phyloP scores from a whole-genome alignment of 495 filamentous ascomycete genomes.

The Mytilinidion resinicola region DNA sequence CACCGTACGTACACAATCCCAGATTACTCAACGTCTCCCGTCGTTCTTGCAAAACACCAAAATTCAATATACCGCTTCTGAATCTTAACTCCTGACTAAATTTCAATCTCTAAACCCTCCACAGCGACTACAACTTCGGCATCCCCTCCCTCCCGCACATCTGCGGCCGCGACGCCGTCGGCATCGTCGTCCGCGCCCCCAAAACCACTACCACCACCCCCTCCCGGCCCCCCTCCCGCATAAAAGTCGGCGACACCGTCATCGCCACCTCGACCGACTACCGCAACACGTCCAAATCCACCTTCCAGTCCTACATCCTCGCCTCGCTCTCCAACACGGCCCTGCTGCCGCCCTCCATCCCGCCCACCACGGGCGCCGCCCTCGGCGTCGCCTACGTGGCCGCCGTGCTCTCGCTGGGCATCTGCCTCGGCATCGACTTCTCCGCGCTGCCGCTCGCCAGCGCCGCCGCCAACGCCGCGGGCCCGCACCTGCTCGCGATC shows the following conservation, averaged over 20 bases:
- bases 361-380: constrained; percentile 29
- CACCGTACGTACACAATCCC: constrained; percentile 45
- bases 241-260: constrained; percentile 35
- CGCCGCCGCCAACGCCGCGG: constrained; percentile 27
- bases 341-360: constrained; percentile 40
- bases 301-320: constrained; percentile 63
- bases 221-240: constrained; percentile 28
- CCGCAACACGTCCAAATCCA: constrained; percentile 60
- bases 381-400: constrained; percentile 49
- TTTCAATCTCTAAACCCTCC: neutral
- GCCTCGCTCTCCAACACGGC: constrained; percentile 58
- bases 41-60: too few relatives aligned
- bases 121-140: constrained; percentile 60
- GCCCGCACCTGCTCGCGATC: constrained; percentile 48
- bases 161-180: constrained; percentile 58
- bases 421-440: constrained; percentile 59
- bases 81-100: too few relatives aligned
- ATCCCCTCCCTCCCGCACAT: constrained; percentile 60
- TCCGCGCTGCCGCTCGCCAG: constrained; percentile 3
- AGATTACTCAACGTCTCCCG: constrained; percentile 12
- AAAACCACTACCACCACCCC: constrained; percentile 35
- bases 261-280: constrained; percentile 64
- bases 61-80: too few relatives aligned
- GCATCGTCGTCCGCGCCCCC: constrained; percentile 48
- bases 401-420: constrained; percentile 50